Evolutionary conservation across 306 rosid species (phyloP).

Genomic region (Fagus sylvatica): DNA sequence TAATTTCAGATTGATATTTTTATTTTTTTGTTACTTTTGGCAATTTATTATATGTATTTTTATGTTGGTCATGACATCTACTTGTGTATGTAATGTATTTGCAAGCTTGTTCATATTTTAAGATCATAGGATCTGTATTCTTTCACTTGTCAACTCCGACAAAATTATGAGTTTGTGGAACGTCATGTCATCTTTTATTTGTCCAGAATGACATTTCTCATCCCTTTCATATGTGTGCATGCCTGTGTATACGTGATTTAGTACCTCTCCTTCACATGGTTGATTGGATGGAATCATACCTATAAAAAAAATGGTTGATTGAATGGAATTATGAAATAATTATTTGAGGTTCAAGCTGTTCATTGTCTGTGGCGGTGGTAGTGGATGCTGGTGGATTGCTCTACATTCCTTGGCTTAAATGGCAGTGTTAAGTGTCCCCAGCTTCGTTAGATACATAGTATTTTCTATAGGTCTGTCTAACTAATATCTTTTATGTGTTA

Average conservation of each 20-base stretch:
- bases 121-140: background rate
- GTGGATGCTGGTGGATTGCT: background rate
- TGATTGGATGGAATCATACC: too few species aligned
- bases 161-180: background rate
- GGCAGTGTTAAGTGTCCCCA: background rate
- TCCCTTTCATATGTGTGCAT: background rate
- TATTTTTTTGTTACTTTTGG: background rate
- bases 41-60: background rate
- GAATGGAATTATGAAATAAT: background rate
- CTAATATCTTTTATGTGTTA: background rate
- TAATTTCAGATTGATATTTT: slow-evolving; percentile 28
- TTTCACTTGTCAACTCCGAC: too few species aligned
- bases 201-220: background rate
- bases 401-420: background rate
- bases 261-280: background rate
- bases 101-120: background rate
- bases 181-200: background rate
- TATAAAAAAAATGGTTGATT: background rate
- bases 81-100: background rate
- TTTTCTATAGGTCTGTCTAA: background rate
- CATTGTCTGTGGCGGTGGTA: background rate
- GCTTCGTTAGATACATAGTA: background rate
- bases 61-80: background rate
- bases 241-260: background rate
- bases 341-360: background rate